Evolutionary conservation across 106 monocot genomes (phyloP).

Genomic region (Chionographis japonica): DNA sequence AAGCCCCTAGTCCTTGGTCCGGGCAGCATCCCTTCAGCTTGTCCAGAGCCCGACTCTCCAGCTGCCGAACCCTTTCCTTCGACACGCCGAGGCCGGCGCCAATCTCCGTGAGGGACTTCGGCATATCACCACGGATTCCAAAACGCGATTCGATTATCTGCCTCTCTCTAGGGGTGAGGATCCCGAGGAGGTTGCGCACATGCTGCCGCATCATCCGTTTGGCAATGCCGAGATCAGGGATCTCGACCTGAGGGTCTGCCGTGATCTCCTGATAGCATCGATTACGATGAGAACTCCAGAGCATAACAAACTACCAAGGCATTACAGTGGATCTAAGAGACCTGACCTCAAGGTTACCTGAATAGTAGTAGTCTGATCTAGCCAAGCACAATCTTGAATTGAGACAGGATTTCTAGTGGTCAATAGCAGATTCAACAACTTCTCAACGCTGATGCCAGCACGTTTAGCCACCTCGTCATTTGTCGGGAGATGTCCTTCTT

Average conservation of each 20-base stretch:
- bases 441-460: slow-evolving; percentile 58
- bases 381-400: slow-evolving; percentile 56
- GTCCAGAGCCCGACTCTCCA: slow-evolving; percentile 66
- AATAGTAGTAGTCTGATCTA: slow-evolving; percentile 53
- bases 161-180: slow-evolving; percentile 69
- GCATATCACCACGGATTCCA: slow-evolving; percentile 42
- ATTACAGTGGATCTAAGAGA: background rate
- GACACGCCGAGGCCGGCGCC: slow-evolving; percentile 62
- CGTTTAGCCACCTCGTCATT: slow-evolving; percentile 66
- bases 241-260: slow-evolving; percentile 72
- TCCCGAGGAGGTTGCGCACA: slow-evolving; percentile 42
- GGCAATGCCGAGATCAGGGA: slow-evolving; percentile 44
- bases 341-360: slow-evolving; percentile 42
- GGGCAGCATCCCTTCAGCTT: slow-evolving; percentile 46
- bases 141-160: slow-evolving; percentile 58
- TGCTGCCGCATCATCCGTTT: slow-evolving; percentile 86
- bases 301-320: too few species aligned
- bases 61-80: slow-evolving; percentile 79
- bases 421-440: slow-evolving; percentile 37
- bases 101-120: slow-evolving; percentile 64
- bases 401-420: slow-evolving; percentile 67
- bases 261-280: slow-evolving; percentile 60
- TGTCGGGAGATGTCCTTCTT: slow-evolving; percentile 59
- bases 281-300: background rate
- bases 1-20: slow-evolving; percentile 53